phyloP scores from a whole-genome alignment of 495 filamentous ascomycete genomes.

The Tuber calosporum region DNA sequence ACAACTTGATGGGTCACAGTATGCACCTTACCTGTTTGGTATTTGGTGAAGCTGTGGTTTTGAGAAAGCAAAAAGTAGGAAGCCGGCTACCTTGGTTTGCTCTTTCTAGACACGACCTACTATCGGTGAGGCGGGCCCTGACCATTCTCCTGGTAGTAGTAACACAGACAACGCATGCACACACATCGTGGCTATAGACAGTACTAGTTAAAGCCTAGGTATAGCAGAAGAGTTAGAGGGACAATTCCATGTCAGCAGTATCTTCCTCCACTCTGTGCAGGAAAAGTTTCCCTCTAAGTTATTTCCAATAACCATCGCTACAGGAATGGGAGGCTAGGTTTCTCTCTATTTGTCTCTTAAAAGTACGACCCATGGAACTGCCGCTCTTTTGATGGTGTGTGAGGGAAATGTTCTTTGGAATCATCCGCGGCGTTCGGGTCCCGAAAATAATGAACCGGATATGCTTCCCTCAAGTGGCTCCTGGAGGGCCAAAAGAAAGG shows the following conservation, averaged over 20 bases:
- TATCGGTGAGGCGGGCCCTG: not conserved
- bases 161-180: not conserved
- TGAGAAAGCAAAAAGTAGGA: not conserved
- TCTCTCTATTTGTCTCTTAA: not conserved
- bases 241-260: not conserved
- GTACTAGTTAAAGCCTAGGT: not conserved
- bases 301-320: not conserved
- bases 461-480: not conserved
- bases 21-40: not conserved
- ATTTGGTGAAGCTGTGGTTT: not conserved
- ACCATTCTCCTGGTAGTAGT: not conserved
- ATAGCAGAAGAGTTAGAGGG: not conserved
- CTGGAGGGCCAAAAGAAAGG: not conserved
- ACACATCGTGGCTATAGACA: not conserved
- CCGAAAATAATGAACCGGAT: not conserved
- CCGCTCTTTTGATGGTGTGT: not conserved
- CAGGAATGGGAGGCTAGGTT: not conserved
- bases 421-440: not conserved
- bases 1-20: not conserved
- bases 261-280: not conserved
- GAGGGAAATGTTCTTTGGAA: constrained; percentile 1
- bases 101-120: not conserved
- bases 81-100: not conserved
- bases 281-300: not conserved
- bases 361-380: not conserved